Evolutionary conservation across 495 filamentous ascomycete genomes (phyloP).

Genomic region (Xylaria curta): DNA sequence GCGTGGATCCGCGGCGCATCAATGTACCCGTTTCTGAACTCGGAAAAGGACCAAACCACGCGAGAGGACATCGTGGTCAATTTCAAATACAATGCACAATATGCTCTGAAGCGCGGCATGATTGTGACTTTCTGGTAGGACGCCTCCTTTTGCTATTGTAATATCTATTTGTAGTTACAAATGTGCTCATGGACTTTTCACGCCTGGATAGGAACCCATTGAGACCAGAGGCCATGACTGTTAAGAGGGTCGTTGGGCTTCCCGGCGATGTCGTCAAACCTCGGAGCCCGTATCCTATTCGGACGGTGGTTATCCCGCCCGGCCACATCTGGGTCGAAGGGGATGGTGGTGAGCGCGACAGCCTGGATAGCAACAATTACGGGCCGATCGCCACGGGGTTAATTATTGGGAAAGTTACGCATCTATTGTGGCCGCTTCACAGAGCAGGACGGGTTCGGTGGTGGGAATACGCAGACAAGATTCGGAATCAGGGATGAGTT

Average conservation of each 20-base stretch:
- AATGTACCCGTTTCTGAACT: conserved; percentile 81
- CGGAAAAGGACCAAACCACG: conserved; percentile 63
- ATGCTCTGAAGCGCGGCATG: conserved; percentile 58
- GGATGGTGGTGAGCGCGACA: conserved; percentile 63
- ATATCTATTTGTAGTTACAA: not conserved
- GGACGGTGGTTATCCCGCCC: conserved; percentile 63
- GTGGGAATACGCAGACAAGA: conserved; percentile 52
- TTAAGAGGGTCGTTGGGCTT: conserved; percentile 75
- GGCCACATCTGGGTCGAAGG: conserved; percentile 85
- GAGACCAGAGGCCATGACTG: conserved; percentile 62
- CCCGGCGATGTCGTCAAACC: conserved; percentile 72
- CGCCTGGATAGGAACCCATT: conserved; percentile 61
- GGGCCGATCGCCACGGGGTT: conserved; percentile 69
- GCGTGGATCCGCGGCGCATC: conserved; percentile 70
- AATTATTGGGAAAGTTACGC: conserved; percentile 67
- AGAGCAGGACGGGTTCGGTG: conserved; percentile 57
- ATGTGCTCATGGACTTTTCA: conserved; percentile 22
- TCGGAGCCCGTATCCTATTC: conserved; percentile 63
- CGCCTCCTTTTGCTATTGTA: not conserved
- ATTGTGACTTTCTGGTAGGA: conserved; percentile 59
- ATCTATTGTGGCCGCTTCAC: conserved; percentile 65
- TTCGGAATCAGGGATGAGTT: conserved; percentile 23
- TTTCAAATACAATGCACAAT: conserved; percentile 54
- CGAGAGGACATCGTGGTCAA: conserved; percentile 60
- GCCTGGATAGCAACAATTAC: conserved; percentile 76